Conservation (phyloP, 2,329 filamentous ascomycete species). For the Sclerotinia trifoliorum region DNA sequence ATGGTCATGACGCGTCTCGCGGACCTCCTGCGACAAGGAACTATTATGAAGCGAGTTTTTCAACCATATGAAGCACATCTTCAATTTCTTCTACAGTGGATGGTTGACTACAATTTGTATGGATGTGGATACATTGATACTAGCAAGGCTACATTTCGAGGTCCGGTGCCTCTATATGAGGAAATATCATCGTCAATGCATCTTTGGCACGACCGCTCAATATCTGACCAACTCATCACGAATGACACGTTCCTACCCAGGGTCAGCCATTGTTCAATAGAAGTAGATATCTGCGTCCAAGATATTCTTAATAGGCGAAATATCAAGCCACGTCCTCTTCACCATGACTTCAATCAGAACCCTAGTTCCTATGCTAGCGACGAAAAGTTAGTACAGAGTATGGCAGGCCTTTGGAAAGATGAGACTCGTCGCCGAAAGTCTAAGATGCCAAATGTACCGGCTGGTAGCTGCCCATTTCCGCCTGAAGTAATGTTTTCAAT, state of each 20-base stretch:
- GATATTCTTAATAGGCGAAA: constrained; percentile 80
- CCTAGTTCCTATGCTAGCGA: constrained; percentile 60
- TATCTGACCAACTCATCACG: constrained; percentile 58
- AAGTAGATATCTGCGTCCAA: constrained; percentile 85
- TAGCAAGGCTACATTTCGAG: constrained; percentile 67
- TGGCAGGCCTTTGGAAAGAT: constrained; percentile 91
- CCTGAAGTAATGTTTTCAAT: constrained; percentile 81
- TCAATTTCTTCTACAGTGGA: constrained; percentile 92
- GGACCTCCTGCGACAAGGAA: constrained; percentile 84
- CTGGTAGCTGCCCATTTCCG: constrained; percentile 73
- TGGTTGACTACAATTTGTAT: constrained; percentile 97
- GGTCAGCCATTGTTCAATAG: constrained; percentile 82
- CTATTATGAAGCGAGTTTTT: constrained; percentile 77
- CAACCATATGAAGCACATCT: constrained; percentile 94
- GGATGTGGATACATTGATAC: constrained; percentile 86
- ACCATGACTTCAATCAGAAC: constrained; percentile 83
- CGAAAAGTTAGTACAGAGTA: constrained; percentile 85
- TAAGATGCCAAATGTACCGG: constrained; percentile 62
- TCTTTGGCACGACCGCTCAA: constrained; percentile 76
- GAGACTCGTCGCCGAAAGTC: constrained; percentile 77
- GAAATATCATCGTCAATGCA: constrained; percentile 60
- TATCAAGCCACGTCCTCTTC: constrained; percentile 73
- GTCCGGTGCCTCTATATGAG: constrained; percentile 69
- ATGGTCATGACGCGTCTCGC: constrained; percentile 81
- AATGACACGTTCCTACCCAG: constrained; percentile 66